phyloP scores from a whole-genome alignment of 306 rosid species.

The Betula pendula region DNA sequence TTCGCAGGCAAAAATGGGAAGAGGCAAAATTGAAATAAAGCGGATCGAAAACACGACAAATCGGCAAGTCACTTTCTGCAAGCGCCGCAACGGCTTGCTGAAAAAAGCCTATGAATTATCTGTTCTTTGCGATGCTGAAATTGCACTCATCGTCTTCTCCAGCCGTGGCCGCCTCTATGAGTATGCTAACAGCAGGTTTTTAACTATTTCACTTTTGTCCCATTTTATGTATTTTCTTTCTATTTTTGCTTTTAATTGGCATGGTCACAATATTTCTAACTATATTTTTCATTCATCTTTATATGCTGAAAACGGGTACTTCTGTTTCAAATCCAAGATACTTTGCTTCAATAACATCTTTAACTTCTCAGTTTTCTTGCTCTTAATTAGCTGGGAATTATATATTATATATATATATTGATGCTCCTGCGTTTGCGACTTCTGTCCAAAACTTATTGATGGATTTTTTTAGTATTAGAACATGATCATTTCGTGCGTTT shows the following conservation, averaged over 20 bases:
- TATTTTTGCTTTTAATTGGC: too few relatives aligned
- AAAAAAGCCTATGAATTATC: slow-evolving; percentile 92
- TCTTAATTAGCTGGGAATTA: neutral
- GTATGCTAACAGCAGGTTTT: slow-evolving; percentile 85
- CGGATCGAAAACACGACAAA: slow-evolving; percentile 86
- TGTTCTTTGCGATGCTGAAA: slow-evolving; percentile 90
- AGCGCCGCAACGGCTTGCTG: slow-evolving; percentile 81
- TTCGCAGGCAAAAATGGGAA: slow-evolving; percentile 74
- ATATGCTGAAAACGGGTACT: too few relatives aligned
- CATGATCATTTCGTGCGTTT: neutral
- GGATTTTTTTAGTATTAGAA: neutral
- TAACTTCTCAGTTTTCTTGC: neutral
- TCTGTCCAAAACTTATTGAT: neutral
- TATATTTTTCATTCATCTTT: neutral
- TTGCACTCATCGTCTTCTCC: slow-evolving; percentile 91
- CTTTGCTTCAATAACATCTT: neutral
- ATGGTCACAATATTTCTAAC: too few relatives aligned
- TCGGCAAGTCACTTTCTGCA: slow-evolving; percentile 90
- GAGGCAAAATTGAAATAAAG: slow-evolving; percentile 90
- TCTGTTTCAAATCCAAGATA: too few relatives aligned
- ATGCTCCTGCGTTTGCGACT: neutral
- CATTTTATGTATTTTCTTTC: neutral
- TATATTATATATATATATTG: too few relatives aligned
- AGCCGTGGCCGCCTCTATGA: slow-evolving; percentile 90
- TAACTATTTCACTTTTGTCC: neutral